Percentiles rank a stretch among this genome's conserved stretches.
Conservation (phyloP, 108 stramenopile species). For the Mediolabrus comicus region DNA sequence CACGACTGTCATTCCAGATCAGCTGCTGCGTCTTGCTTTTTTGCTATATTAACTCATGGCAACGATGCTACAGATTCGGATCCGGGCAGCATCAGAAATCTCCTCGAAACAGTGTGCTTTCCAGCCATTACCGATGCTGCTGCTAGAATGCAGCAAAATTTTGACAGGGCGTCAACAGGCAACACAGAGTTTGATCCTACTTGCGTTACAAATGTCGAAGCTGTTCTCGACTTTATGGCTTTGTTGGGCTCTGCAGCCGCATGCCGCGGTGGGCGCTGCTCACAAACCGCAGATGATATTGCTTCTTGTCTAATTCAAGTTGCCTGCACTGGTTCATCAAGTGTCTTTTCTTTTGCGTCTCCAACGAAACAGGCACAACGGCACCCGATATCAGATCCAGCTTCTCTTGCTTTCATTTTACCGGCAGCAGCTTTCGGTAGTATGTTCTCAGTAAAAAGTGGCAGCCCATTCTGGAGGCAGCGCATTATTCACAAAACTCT, state of each 20-base stretch:
- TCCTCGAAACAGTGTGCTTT: constrained; percentile 10
- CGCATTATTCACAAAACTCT: constrained; percentile 40
- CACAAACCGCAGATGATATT: constrained; percentile 50
- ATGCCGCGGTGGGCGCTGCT: constrained; percentile 54
- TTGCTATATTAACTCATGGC: constrained; percentile 35
- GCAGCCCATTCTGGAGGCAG: constrained; percentile 55
- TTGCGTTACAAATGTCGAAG: constrained; percentile 11
- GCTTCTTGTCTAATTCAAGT: constrained; percentile 60
- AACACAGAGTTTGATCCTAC: neutral
- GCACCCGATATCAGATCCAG: constrained; percentile 21
- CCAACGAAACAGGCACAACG: constrained; percentile 20
- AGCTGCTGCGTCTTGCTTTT: constrained; percentile 59
- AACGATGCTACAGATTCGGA: neutral
- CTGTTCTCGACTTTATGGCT: constrained; percentile 31
- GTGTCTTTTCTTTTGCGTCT: constrained; percentile 17
- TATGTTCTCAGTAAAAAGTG: constrained; percentile 45
- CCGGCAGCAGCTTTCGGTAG: constrained; percentile 50
- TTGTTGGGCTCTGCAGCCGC: constrained; percentile 58
- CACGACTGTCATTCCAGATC: constrained; percentile 44
- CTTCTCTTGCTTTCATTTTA: constrained; percentile 21
- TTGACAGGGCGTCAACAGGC: neutral
- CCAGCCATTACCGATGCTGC: constrained; percentile 18
- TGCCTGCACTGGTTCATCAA: constrained; percentile 51
- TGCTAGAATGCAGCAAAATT: neutral
- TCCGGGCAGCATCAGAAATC: neutral